Evolutionary conservation across 352 stramenopile genomes (phyloP), one percentile per base, ranked within the genome.

Genomic region (Globisporangium iwayamae): DNA sequence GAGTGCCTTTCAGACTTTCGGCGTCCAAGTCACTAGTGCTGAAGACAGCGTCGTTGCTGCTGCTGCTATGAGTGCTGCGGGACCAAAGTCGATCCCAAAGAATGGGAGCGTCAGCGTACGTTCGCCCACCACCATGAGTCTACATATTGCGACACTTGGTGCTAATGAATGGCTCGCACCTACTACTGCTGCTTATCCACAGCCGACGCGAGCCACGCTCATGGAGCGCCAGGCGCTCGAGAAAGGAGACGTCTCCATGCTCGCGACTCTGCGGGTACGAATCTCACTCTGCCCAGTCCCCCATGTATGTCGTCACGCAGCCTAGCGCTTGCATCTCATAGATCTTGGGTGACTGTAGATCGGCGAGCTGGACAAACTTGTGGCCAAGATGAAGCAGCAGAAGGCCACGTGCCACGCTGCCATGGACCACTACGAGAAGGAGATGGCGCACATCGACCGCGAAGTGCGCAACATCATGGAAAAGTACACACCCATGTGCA

Each of bases 151-250:
- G 18, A 50, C 18, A 28, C 45, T 56, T 2, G 13, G 9, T 73
- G 25, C 56, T 43, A 28, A 4, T 52, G 9, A 53, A 14, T 20
- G 22, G 22, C 16, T 58, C 5, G 51, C 7, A 38, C n/a, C 9
- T 16, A 46, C 4, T 38, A 13, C 30, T 38, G 5, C 25, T 53
- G 4, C 25, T 34, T 3, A 3, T 46, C 16, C 8, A 16, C 32
- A 89, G 80, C 63, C 78, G 1, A 78, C 66, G 3, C 75, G 83
- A 20, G 63, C 81, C 61, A 89, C 81, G 46, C 71, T 90, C 22
- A 92, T 90, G 79, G 79, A 90, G 73, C 79, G 81, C 9, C 81
- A 92, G 63, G 69, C 75, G 8, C 57, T 87, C 30, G 80, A 90
- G 63, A 90, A 83, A 65, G 79, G 81, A 34, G 80, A 92, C 59